Evolutionary conservation across 106 monocot species (phyloP), one percentile per base, ranked within the genome.

Genomic region (Allium cepa): DNA sequence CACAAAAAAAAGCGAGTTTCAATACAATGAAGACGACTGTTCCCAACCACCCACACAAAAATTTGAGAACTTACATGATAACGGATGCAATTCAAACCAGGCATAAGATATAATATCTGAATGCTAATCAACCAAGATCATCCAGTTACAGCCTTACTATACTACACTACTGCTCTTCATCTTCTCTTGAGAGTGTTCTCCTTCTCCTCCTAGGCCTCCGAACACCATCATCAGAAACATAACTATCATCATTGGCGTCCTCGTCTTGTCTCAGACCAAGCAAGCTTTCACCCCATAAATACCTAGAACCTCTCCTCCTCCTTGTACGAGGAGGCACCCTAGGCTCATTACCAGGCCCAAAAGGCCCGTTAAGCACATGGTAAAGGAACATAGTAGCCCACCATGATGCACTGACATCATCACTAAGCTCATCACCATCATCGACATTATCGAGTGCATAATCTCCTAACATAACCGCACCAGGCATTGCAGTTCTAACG

Each of bases 231-330:
- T 79, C 83, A 16, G 76, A 59, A 10, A 66, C 61, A 10, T 77
- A 65, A 46, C 77, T 81, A 60, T 66, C 75, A 17, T 87, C 77
- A 49, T 73, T 62, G n/a, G 80, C 80, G 53, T 81, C 82, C 28
- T 69, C 75, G 12, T 83, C 79, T 46, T 77, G 81, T 64, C 79
- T 73, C 59, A 88, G 69, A 45, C 80, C 87, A 57, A 85, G 73
- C 17, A 88, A 66, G 63, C 79, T 95, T 73, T 81, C 91, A 10
- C 91, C 94, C 94, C 91, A 95, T 15, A 91, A 67, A 68, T 81
- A 27, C 10, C 80, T 79, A 9, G 70, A 82, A 12, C 77, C 63
- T 46, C 73, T 67, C 15, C 77, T 75, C 65, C 84, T 81, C 74
- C 76, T 76, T 56, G 77, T 16, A 49, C 88, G 63, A 7, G 80